Conservation (phyloP, 2,329 filamentous ascomycete genomes). For the Clarireedia homoeocarpa region DNA sequence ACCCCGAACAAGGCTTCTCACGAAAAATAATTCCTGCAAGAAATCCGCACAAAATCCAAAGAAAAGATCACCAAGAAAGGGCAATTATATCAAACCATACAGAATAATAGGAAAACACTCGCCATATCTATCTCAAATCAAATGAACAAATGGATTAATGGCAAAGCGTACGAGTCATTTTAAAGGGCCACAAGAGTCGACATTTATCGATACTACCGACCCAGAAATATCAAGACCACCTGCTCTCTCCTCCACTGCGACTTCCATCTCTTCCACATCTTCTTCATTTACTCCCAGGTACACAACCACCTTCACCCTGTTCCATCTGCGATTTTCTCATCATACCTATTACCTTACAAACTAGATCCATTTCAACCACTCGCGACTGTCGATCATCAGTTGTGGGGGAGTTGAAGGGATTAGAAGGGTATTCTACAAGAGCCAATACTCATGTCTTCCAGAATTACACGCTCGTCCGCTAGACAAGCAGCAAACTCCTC, state of each 20-base stretch:
- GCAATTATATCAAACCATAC: background rate
- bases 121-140: background rate
- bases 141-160: slow-evolving; percentile 10
- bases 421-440: slow-evolving; percentile 11
- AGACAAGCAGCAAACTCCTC: slow-evolving; percentile 65
- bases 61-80: background rate
- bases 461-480: slow-evolving; percentile 91
- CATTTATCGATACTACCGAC: slow-evolving; percentile 8
- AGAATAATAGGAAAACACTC: background rate
- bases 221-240: slow-evolving; percentile 9
- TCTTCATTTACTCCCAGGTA: slow-evolving; percentile 15
- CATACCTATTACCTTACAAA: slow-evolving; percentile 2
- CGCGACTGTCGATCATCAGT: slow-evolving; percentile 13
- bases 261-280: slow-evolving; percentile 12
- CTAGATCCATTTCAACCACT: slow-evolving; percentile 10
- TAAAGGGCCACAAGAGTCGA: slow-evolving; percentile 11
- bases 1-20: too few relatives aligned
- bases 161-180: slow-evolving; percentile 11
- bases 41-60: too few relatives aligned
- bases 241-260: slow-evolving; percentile 6
- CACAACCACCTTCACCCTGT: slow-evolving; percentile 14
- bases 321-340: slow-evolving; percentile 8
- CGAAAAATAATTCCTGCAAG: too few relatives aligned
- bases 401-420: slow-evolving; percentile 14
- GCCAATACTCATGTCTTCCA: slow-evolving; percentile 79